Percentiles rank a stretch among this genome's conserved stretches.
phyloP scores from a whole-genome alignment of 768 basidiomycete species.

The Suillus clintonianus region DNA sequence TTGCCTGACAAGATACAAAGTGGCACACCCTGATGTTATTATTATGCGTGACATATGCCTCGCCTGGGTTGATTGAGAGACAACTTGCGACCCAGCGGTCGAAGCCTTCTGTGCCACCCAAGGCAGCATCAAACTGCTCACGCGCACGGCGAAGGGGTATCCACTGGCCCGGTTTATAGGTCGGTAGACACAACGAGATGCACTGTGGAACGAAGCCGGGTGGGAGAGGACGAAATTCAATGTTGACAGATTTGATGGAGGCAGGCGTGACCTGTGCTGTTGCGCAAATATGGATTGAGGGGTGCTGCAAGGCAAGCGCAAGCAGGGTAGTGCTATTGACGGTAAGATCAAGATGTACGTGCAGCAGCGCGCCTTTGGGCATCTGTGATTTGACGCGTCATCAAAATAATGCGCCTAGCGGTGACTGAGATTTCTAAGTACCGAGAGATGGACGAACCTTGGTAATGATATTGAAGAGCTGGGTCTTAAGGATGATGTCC shows the following conservation, averaged over 20 bases:
- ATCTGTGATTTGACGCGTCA: constrained; percentile 38
- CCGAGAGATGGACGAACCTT: constrained; percentile 41
- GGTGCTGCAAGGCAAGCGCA: constrained; percentile 54
- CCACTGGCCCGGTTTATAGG: constrained; percentile 53
- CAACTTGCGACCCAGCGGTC: constrained; percentile 63
- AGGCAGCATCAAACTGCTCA: constrained; percentile 45
- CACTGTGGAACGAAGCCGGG: constrained; percentile 14
- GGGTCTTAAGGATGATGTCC: constrained; percentile 58
- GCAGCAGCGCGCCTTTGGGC: constrained; percentile 79
- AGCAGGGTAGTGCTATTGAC: constrained; percentile 57
- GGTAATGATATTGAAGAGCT: constrained; percentile 59
- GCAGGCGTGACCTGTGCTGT: constrained; percentile 38
- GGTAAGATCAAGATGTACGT: constrained; percentile 75
- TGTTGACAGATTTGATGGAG: constrained; percentile 46
- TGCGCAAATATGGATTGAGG: constrained; percentile 61
- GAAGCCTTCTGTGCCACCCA: constrained; percentile 68
- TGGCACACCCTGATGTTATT: constrained; percentile 59
- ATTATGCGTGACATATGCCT: constrained; percentile 75
- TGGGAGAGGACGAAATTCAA: constrained; percentile 56
- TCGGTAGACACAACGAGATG: constrained; percentile 34
- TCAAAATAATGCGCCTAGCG: neutral
- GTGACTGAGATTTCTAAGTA: neutral
- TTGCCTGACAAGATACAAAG: neutral
- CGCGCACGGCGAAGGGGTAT: constrained; percentile 57
- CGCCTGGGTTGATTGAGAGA: constrained; percentile 67